phyloP scores from a whole-genome alignment of 129 eudicot species.

The Rutidosis leptorrhynchoides region DNA sequence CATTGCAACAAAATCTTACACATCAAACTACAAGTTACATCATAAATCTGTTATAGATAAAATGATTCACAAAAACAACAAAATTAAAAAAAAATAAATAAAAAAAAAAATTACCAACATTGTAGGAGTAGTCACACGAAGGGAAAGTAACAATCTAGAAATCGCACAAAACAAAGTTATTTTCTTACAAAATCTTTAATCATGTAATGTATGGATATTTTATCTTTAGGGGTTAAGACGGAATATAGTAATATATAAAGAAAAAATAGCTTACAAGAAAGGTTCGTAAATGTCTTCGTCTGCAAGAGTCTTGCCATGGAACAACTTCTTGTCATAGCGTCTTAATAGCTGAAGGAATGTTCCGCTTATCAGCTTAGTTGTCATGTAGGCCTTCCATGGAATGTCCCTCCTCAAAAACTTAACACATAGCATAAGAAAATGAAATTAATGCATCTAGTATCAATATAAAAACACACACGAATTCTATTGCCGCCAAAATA shows the following conservation, averaged over 20 bases:
- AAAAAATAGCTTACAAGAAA: conserved; percentile 67
- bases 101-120: conserved; percentile 13
- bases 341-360: conserved; percentile 71
- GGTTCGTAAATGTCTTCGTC: conserved; percentile 84
- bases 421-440: conserved; percentile 7
- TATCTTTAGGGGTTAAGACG: no score
- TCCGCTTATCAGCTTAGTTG: conserved; percentile 69
- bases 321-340: conserved; percentile 73
- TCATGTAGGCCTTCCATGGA: conserved; percentile 94
- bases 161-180: neutral
- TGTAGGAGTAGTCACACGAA: no score
- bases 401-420: conserved; percentile 81
- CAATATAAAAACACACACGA: conserved; percentile 10
- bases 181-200: conserved; percentile 7
- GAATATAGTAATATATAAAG: neutral
- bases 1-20: conserved; percentile 12
- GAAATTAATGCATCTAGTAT: conserved; percentile 3
- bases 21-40: conserved; percentile 14
- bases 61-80: neutral
- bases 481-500: neutral
- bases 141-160: conserved; percentile 3
- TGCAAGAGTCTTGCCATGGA: conserved; percentile 74
- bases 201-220: no score
- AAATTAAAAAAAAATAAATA: no score
- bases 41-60: conserved; percentile 10